Percentiles rank a stretch among this genome's conserved stretches.
phyloP scores from a whole-genome alignment of 352 stramenopile species.

The Phytophthora rubi region DNA sequence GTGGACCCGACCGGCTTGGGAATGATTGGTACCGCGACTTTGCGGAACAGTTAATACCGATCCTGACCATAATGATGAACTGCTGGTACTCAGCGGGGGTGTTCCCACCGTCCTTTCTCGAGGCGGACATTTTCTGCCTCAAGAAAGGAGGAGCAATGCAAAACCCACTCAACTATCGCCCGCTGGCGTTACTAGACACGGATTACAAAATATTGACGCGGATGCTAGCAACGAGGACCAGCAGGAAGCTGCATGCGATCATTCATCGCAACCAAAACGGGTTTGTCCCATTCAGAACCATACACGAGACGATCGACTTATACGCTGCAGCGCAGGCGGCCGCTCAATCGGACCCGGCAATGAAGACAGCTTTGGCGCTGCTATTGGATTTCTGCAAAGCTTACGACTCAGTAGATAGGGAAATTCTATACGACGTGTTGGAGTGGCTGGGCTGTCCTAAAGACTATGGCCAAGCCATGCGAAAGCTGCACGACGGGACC shows the following conservation, averaged over 20 bases:
- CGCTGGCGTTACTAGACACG: slow-evolving; percentile 9
- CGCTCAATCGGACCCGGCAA: background rate
- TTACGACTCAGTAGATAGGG: too few species aligned
- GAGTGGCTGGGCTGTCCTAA: too few species aligned
- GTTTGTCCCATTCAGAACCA: background rate
- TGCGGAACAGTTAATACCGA: background rate
- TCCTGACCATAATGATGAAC: slow-evolving; percentile 5
- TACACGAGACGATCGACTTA: background rate
- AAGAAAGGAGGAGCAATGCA: background rate
- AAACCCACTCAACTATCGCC: slow-evolving; percentile 10
- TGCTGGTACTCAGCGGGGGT: background rate
- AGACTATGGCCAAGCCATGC: too few species aligned
- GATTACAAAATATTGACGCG: slow-evolving; percentile 20
- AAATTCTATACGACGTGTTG: too few species aligned
- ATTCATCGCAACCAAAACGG: background rate
- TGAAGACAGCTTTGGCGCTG: too few species aligned
- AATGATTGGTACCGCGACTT: slow-evolving; percentile 16
- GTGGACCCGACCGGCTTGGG: background rate
- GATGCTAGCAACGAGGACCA: background rate
- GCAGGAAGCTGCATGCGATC: too few species aligned
- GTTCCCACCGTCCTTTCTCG: slow-evolving; percentile 1
- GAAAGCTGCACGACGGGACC: too few species aligned
- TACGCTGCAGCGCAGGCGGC: background rate
- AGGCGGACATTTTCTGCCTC: slow-evolving; percentile 13
- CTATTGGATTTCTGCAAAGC: too few species aligned